Base-by-base conservation (phyloP, 2,329 filamentous ascomycete genomes). In the Colletotrichum neosansevieriae region DNA sequence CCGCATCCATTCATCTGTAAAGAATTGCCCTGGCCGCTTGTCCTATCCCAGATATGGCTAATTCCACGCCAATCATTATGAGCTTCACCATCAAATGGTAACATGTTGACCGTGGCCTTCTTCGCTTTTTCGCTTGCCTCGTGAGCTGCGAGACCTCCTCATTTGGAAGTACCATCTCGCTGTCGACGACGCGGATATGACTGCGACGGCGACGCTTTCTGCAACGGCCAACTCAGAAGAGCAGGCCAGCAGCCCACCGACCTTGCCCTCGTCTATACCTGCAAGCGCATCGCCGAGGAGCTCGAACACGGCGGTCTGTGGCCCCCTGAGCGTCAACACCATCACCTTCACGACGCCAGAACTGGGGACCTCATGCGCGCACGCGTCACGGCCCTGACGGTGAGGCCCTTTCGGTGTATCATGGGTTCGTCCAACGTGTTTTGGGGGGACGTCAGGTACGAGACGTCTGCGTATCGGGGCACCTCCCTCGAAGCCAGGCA, bases 401-500 rank as follows among this genome's bases (percentile, higher is more conserved):
- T n/a, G n/a, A n/a, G n/a, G n/a, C 9, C 49, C 0, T 7, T 51
- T 2, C 24, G n/a, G 0, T 12, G 34, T 12, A 6, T 51, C 13
- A 21, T 13, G 24, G 0, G 49, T 51, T 2, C 29, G 0, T 21
- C 15, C 5, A n/a, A n/a, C 0, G 49, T 17, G 21, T 51, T 51
- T 4, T 24, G 10, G 13, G 21, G n/a, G 0, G 49, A 51, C 4
- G n/a, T 32, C 21, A n/a, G 15, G 13, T 34, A 51, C 29, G 0
- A 5, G 7, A 0, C 24, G 0, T 21, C 49, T 11, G 24, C 13
- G 3, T 21, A 51, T 9, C 49, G 49, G 49, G 15, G 0, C 6
- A n/a, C 10, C 24, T 15, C 5, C 15, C 0, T 17, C 29, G 24
- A 4, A n/a, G 0, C 49, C 0, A 0, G 24, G 11, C 12, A 13